Evolutionary conservation across 805 yeast genomes (phyloP), one percentile per base, ranked within the genome.

Genomic region (Candida endomychidarum): DNA sequence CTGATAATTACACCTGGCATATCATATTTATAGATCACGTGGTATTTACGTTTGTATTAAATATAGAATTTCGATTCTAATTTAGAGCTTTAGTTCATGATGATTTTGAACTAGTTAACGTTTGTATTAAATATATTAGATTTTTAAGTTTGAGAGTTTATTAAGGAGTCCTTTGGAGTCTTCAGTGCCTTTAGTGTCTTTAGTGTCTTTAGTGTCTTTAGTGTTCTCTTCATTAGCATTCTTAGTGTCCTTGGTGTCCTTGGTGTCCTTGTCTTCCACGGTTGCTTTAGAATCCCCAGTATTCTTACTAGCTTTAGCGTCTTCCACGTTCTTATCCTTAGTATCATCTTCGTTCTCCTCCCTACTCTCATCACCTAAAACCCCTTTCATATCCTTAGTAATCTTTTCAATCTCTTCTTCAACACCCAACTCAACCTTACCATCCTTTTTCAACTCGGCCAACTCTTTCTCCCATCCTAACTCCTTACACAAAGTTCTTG

Each of bases 401-500:
- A 46, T 46, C 37, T 42, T 42, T 5, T 40, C 38, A 5, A 38
- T 31, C 26, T 46, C 46, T n/a, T 44, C 43, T n/a, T 45, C 44
- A 17, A 49, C 49, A 4, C 46, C 52, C 26, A 45, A 47, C 15
- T 42, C 41, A 11, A 20, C 25, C 24, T 38, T 42, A 7, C 48
- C 52, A 3, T 32, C 38, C 6, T 40, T 40, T 9, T 72, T 54
- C 40, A 81, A 51, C n/a, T 49, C 45, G 1, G 71, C 66, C 28
- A 83, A 61, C 8, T 80, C 84, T 5, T 70, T 56, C 0, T 55
- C 54, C 96, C 96, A 87, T 0, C 86, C 91, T 38, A 83, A 57
- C 23, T 67, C 52, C 12, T 67, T 60, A 7, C 78, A 80, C 17
- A 89, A 53, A 21, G 58, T 56, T 23, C 67, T 70, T 0, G 83